phyloP scores from a whole-genome alignment of 768 basidiomycete genomes.

The Tephrocybe sp. region DNA sequence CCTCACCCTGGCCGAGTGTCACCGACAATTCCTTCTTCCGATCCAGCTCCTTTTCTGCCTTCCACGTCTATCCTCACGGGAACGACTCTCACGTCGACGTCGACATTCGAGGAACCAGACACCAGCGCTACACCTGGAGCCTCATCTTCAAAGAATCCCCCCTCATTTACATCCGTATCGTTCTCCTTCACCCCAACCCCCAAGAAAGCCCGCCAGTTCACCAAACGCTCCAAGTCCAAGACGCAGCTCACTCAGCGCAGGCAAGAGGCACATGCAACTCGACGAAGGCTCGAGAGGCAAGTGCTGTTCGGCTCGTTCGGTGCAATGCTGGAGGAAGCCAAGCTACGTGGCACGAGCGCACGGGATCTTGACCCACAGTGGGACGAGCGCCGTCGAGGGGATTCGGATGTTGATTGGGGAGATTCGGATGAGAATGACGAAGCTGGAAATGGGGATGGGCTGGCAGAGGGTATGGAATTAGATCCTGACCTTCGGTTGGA shows the following conservation, averaged over 20 bases:
- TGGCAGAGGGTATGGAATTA: conserved; percentile 61
- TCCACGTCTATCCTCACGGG: conserved; percentile 25
- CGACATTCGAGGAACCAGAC: not conserved
- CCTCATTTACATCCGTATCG: conserved; percentile 26
- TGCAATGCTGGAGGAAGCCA: conserved; percentile 53
- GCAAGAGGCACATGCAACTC: conserved; percentile 20
- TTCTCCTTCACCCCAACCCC: conserved; percentile 32
- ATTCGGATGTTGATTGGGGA: conserved; percentile 44
- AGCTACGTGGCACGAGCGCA: conserved; percentile 35
- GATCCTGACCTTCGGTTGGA: conserved; percentile 54
- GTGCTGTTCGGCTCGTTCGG: conserved; percentile 47
- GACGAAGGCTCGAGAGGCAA: conserved; percentile 23
- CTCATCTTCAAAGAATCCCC: conserved; percentile 5
- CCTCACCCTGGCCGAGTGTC: conserved; percentile 55
- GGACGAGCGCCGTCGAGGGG: conserved; percentile 45
- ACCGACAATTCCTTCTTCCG: conserved; percentile 3
- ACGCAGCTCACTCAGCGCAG: conserved; percentile 20
- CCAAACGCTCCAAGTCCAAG: conserved; percentile 20
- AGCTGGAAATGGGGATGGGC: conserved; percentile 29
- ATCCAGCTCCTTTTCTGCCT: conserved; percentile 10
- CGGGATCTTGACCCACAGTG: conserved; percentile 31
- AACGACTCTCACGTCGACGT: conserved; percentile 4
- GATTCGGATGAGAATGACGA: conserved; percentile 60
- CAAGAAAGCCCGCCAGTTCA: conserved; percentile 29
- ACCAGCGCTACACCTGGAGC: not conserved